Conservation (phyloP, 2,329 filamentous ascomycete species). For the Xylaria polymorpha region DNA sequence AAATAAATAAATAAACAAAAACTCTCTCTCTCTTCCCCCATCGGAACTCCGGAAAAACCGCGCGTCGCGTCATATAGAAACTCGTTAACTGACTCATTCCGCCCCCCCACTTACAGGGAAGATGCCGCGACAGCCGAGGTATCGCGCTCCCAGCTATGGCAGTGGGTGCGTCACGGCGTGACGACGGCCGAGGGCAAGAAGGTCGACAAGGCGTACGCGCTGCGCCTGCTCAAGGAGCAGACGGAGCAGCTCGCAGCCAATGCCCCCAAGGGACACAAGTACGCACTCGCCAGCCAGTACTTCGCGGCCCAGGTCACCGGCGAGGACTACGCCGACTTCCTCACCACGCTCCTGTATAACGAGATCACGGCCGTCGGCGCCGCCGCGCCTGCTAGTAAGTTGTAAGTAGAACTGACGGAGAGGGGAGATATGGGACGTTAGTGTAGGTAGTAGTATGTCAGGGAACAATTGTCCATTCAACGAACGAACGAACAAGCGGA, state of each 20-base stretch:
- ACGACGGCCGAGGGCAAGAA: conserved; percentile 88
- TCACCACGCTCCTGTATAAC: conserved; percentile 69
- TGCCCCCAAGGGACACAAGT: conserved; percentile 91
- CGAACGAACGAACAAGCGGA: not conserved
- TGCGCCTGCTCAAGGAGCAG: conserved; percentile 88
- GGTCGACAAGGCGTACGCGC: conserved; percentile 91
- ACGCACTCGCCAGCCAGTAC: conserved; percentile 88
- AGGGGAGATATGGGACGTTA: not conserved
- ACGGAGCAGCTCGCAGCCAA: conserved; percentile 78
- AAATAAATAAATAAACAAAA: too few species aligned
- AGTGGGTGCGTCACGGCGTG: conserved; percentile 84
- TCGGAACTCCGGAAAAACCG: too few species aligned
- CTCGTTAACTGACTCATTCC: conserved; percentile 13
- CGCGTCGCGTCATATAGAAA: not conserved
- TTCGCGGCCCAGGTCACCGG: conserved; percentile 93
- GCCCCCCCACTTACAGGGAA: conserved; percentile 64
- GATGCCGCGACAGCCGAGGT: conserved; percentile 98
- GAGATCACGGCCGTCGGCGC: conserved; percentile 51
- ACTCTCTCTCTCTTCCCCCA: too few species aligned
- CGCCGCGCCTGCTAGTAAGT: conserved; percentile 50
- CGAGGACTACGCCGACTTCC: conserved; percentile 96
- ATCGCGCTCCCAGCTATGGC: conserved; percentile 93
- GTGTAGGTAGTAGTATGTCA: not conserved
- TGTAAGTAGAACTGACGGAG: conserved; percentile 32
- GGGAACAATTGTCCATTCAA: not conserved